Evolutionary conservation across 176 grass and related monocot species (phyloP).

Genomic region (Ensete ventricosum): DNA sequence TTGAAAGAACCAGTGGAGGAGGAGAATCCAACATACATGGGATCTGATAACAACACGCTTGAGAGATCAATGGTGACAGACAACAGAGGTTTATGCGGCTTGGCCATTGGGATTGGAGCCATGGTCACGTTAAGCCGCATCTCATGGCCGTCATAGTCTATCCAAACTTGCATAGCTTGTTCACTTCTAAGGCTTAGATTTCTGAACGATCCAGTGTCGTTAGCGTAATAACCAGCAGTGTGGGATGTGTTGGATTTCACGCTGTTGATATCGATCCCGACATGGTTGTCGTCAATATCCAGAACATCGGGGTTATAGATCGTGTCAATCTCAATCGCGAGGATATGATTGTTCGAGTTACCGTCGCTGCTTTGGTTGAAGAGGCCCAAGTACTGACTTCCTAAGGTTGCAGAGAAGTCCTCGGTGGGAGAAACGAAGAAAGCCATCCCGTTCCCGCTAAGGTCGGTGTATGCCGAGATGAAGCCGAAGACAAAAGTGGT

Average conservation of each 20-base stretch:
- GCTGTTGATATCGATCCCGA: slow-evolving; percentile 28
- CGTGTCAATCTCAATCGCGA: slow-evolving; percentile 35
- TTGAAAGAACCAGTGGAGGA: background rate
- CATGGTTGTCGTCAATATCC: slow-evolving; percentile 41
- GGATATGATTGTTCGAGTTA: slow-evolving; percentile 28
- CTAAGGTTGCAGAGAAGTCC: slow-evolving; percentile 10
- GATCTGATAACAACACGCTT: slow-evolving; percentile 3
- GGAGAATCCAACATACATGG: slow-evolving; percentile 20
- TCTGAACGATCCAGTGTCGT: slow-evolving; percentile 17
- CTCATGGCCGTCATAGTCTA: slow-evolving; percentile 14
- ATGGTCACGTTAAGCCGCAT: slow-evolving; percentile 26
- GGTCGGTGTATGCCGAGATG: slow-evolving; percentile 6
- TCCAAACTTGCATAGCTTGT: slow-evolving; percentile 17
- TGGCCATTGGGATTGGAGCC: slow-evolving; percentile 7
- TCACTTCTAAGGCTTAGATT: slow-evolving; percentile 18
- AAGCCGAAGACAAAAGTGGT: slow-evolving; percentile 34
- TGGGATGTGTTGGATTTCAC: slow-evolving; percentile 12
- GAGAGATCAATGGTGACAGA: slow-evolving; percentile 22
- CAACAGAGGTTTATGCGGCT: slow-evolving; percentile 10
- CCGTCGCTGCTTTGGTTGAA: slow-evolving; percentile 15
- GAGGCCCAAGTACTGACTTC: slow-evolving; percentile 35
- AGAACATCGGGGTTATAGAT: slow-evolving; percentile 24
- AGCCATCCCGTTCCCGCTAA: slow-evolving; percentile 32
- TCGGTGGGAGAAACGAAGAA: slow-evolving; percentile 22
- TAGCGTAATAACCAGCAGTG: slow-evolving; percentile 23